These are phyloP conservation scores for Nicotiana obtusifolia DNA, from an alignment of 257 asterid species.

Conservation along the genomic window DNA sequence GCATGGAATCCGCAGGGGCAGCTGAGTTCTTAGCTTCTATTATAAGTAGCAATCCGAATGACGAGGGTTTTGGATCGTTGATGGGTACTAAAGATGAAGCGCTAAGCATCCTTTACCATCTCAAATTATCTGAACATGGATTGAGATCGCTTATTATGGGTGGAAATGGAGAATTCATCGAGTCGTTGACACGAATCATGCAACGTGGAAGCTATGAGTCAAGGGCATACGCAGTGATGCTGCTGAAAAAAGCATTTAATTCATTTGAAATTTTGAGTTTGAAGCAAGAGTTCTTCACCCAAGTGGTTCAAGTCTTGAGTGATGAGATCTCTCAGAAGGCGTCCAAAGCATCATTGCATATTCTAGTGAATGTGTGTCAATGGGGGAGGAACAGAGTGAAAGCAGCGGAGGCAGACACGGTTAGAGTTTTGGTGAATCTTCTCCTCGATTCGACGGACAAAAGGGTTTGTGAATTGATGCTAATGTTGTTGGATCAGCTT, in stretches of 20 bases:
- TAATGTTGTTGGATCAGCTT: constrained; percentile 42
- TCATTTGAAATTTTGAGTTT: constrained; percentile 23
- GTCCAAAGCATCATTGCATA: constrained; percentile 38
- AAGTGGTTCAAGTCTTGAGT: constrained; percentile 31
- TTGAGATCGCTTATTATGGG: constrained; percentile 27
- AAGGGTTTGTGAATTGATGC: constrained; percentile 41
- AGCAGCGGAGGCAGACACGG: constrained; percentile 53
- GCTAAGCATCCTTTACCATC: constrained; percentile 38
- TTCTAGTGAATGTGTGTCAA: constrained; percentile 35
- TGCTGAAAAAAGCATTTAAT: constrained; percentile 41
- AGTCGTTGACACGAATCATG: constrained; percentile 36
- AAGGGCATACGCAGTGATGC: constrained; percentile 45
- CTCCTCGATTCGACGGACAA: constrained; percentile 42
- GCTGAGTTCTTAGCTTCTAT: constrained; percentile 53
- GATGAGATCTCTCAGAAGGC: constrained; percentile 48
- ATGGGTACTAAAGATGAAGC: constrained; percentile 45
- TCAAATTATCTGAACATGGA: constrained; percentile 48
- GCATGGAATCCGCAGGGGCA: constrained; percentile 55
- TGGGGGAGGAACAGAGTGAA: constrained; percentile 53
- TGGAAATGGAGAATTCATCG: constrained; percentile 28
- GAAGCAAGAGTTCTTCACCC: constrained; percentile 31
- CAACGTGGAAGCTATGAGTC: constrained; percentile 58
- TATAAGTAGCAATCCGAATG: neutral
- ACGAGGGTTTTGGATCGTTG: neutral
- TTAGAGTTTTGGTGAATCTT: constrained; percentile 35